Evolutionary conservation across 2,329 filamentous ascomycete genomes (phyloP).

Genomic region (Monilinia fructicola): DNA sequence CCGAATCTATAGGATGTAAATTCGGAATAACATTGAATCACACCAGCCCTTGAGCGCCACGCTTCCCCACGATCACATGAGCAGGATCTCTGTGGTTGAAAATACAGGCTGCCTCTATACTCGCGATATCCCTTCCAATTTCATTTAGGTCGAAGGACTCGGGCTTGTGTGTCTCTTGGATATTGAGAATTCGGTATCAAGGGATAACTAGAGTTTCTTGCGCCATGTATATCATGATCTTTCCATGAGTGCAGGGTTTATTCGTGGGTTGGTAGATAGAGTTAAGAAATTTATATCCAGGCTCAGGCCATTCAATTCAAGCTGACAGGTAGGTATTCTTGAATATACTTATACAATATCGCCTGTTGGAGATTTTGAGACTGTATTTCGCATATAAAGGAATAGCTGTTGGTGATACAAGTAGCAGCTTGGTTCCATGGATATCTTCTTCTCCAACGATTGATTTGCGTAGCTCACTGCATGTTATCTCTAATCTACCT

Average conservation of each 20-base stretch:
- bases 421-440: background rate
- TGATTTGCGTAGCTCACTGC: background rate
- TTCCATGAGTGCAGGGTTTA: background rate
- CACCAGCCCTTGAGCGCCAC: too few relatives aligned
- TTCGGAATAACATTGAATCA: too few relatives aligned
- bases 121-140: background rate
- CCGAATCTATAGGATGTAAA: background rate
- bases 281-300: too few relatives aligned
- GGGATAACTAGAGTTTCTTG: background rate
- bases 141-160: background rate
- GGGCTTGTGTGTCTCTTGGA: background rate
- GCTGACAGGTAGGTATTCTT: too few relatives aligned
- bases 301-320: too few relatives aligned
- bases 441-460: background rate
- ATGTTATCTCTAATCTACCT: background rate
- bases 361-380: too few relatives aligned
- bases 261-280: too few relatives aligned
- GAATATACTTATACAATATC: too few relatives aligned
- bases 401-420: too few relatives aligned
- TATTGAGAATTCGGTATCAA: background rate
- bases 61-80: background rate
- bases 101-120: background rate
- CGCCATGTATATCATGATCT: background rate
- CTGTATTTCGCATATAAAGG: too few relatives aligned
- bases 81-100: background rate